Evolutionary conservation across 2,329 filamentous ascomycete species (phyloP).

Genomic region (Fulvia fulva): DNA sequence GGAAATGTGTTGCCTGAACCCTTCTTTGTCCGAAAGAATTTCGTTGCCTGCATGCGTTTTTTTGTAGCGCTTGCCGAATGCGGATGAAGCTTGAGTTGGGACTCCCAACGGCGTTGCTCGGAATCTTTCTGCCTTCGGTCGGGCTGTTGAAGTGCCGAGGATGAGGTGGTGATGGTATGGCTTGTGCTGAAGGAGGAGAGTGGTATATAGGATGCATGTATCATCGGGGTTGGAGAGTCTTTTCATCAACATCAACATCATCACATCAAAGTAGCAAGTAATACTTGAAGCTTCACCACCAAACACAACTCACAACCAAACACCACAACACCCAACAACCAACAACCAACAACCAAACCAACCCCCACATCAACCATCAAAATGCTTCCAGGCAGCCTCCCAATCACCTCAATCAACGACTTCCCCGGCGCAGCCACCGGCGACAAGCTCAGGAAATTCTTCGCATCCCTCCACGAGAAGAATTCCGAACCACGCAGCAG

Average conservation of each 20-base stretch:
- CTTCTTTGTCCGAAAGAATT: neutral
- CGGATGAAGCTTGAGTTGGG: neutral
- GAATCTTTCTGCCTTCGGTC: conserved; percentile 1
- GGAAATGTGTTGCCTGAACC: conserved; percentile 1
- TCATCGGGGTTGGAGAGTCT: neutral
- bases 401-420: neutral
- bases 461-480: neutral
- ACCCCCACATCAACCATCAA: neutral
- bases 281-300: too few species aligned
- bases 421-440: neutral
- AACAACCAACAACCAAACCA: neutral
- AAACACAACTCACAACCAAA: neutral
- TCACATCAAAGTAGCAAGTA: neutral
- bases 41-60: neutral
- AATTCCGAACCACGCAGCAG: neutral
- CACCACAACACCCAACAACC: neutral
- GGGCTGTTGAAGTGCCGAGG: neutral
- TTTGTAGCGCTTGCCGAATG: neutral
- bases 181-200: neutral
- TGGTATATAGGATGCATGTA: neutral
- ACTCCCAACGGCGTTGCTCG: neutral
- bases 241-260: neutral
- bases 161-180: neutral
- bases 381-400: neutral
- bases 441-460: neutral